A percentile compares a stretch with the other conserved stretches of the same genome.
Conservation (phyloP, 1,284 basidiomycete genomes). For the Trametes versicolor region DNA sequence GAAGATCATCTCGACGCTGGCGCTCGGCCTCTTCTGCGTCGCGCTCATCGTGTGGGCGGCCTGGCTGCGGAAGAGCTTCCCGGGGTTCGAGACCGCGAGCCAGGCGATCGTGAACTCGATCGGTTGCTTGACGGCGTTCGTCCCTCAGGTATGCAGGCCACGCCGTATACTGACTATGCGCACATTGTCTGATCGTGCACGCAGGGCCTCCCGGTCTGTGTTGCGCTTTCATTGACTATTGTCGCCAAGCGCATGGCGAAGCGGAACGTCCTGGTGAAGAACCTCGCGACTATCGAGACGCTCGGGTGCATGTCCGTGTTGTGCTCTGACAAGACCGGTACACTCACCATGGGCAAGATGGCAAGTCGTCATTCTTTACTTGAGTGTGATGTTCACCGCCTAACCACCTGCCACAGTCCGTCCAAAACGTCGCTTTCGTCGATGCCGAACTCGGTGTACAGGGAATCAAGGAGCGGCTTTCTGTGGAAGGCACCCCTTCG, state of each 20-base stretch:
- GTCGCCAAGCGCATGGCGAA: conserved; percentile 62
- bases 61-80: conserved; percentile 52
- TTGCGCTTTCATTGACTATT: conserved; percentile 60
- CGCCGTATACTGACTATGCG: not conserved
- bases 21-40: conserved; percentile 51
- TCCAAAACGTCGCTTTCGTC: conserved; percentile 55
- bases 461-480: conserved; percentile 41
- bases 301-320: conserved; percentile 65
- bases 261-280: conserved; percentile 66
- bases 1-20: conserved; percentile 55
- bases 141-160: conserved; percentile 52
- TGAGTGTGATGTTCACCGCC: not conserved
- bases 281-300: conserved; percentile 67
- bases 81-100: conserved; percentile 50
- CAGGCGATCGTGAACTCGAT: conserved; percentile 56
- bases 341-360: conserved; percentile 41
- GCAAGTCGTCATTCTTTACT: conserved; percentile 16
- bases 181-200: conserved; percentile 26
- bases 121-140: conserved; percentile 59
- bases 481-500: conserved; percentile 30
- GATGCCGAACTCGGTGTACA: conserved; percentile 45
- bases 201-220: conserved; percentile 59
- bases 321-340: conserved; percentile 42
- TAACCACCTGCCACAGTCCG: conserved; percentile 40
- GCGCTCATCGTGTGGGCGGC: conserved; percentile 56